Conservation (phyloP, 2,329 filamentous ascomycete genomes). For the Arthrobotrys conoides region DNA sequence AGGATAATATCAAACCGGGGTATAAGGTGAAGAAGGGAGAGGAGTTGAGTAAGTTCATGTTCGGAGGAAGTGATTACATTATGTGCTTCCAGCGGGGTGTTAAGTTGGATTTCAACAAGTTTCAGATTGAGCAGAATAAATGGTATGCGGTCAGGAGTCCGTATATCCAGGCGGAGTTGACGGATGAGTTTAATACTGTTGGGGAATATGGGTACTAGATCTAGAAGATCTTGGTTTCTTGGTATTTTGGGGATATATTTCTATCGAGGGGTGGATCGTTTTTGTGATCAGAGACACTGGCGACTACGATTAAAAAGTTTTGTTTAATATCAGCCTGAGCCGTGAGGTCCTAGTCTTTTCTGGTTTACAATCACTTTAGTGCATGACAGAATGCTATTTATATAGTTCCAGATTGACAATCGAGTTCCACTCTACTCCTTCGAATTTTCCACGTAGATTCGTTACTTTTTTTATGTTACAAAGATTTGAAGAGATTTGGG, state of each 20-base stretch:
- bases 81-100: conserved; percentile 67
- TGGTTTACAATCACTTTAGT: too few relatives aligned
- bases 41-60: conserved; percentile 68
- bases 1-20: conserved; percentile 57
- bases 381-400: background rate
- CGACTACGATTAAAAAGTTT: background rate
- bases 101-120: conserved; percentile 58
- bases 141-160: conserved; percentile 33
- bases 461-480: background rate
- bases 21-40: conserved; percentile 67
- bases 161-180: conserved; percentile 32
- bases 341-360: background rate
- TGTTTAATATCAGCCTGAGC: too few relatives aligned
- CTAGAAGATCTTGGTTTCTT: too few relatives aligned
- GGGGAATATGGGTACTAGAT: conserved; percentile 19
- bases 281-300: too few relatives aligned
- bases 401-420: background rate
- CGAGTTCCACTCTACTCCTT: background rate
- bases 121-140: conserved; percentile 22
- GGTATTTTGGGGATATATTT: too few relatives aligned
- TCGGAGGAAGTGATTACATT: conserved; percentile 69
- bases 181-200: conserved; percentile 23
- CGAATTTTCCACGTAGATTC: background rate
- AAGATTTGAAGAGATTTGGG: background rate
- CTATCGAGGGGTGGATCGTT: too few relatives aligned